These are phyloP conservation scores for Pachyrhizus erosus DNA, from an alignment of 306 rosid species.

Conservation along the genomic window DNA sequence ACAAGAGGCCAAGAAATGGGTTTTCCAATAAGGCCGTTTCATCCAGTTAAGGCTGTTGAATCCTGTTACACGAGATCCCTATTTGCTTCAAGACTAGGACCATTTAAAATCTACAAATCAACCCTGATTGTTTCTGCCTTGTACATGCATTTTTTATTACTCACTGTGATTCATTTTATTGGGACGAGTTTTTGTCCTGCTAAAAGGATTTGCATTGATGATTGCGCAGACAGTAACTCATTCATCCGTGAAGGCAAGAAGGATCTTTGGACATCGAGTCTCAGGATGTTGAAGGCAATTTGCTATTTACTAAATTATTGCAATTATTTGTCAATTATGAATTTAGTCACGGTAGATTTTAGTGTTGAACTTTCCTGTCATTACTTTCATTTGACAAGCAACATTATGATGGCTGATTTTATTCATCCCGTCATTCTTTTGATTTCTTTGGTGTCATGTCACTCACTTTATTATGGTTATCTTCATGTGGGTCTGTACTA, in stretches of 20 bases:
- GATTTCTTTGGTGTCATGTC: neutral
- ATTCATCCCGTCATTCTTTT: slow-evolving; percentile 35
- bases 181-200: slow-evolving; percentile 62
- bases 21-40: slow-evolving; percentile 68
- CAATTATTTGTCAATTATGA: slow-evolving; percentile 60
- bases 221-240: slow-evolving; percentile 60
- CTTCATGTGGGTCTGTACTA: neutral
- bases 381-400: slow-evolving; percentile 61
- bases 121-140: slow-evolving; percentile 67
- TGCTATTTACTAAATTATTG: slow-evolving; percentile 47
- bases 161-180: slow-evolving; percentile 72
- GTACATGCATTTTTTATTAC: slow-evolving; percentile 83
- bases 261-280: slow-evolving; percentile 54
- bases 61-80: slow-evolving; percentile 51
- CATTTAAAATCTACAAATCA: slow-evolving; percentile 38
- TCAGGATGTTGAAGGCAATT: slow-evolving; percentile 61
- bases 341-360: slow-evolving; percentile 62
- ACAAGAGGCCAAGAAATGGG: slow-evolving; percentile 87
- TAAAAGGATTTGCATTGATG: slow-evolving; percentile 66
- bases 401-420: slow-evolving; percentile 52
- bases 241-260: slow-evolving; percentile 64
- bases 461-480: neutral
- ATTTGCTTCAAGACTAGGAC: slow-evolving; percentile 52
- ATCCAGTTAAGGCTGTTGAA: slow-evolving; percentile 52
- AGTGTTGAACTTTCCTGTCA: slow-evolving; percentile 46